A percentile compares a stretch with the other conserved stretches of the same genome.
Evolutionary conservation across 2,329 filamentous ascomycete species (phyloP).

Genomic region (Hypoxylon sp.): DNA sequence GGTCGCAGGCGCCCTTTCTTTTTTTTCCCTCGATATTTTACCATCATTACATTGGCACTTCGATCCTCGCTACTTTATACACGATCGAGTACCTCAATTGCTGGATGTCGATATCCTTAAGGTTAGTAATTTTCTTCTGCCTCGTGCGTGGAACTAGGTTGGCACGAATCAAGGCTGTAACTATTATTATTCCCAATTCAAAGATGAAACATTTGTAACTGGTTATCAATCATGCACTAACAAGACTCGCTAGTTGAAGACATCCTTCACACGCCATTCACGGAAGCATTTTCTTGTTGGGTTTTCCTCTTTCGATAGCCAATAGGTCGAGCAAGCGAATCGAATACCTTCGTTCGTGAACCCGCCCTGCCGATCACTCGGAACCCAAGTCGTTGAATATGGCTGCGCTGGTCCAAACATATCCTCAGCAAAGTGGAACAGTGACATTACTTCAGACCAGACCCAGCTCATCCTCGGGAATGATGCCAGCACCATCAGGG

Average conservation of each 20-base stretch:
- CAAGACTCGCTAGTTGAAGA: slow-evolving; percentile 4
- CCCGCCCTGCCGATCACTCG: slow-evolving; percentile 28
- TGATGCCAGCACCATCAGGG: slow-evolving; percentile 60
- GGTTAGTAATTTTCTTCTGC: slow-evolving; percentile 18
- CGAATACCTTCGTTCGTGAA: slow-evolving; percentile 31
- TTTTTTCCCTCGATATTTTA: slow-evolving; percentile 45
- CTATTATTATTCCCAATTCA: no score
- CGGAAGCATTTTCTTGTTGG: slow-evolving; percentile 4
- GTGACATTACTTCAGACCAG: slow-evolving; percentile 80
- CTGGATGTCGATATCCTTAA: slow-evolving; percentile 23
- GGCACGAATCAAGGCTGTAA: not conserved
- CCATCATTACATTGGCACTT: slow-evolving; percentile 44
- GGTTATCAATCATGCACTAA: slow-evolving; percentile 16
- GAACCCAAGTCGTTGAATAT: slow-evolving; percentile 56
- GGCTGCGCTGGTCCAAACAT: slow-evolving; percentile 86
- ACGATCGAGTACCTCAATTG: no score
- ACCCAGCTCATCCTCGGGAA: slow-evolving; percentile 69
- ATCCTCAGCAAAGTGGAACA: slow-evolving; percentile 77
- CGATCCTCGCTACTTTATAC: slow-evolving; percentile 16
- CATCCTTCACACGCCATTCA: slow-evolving; percentile 6
- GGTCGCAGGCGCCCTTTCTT: slow-evolving; percentile 67
- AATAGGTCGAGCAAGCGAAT: slow-evolving; percentile 28
- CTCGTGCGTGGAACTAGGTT: not conserved
- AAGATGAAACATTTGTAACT: no score
- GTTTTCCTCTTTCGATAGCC: slow-evolving; percentile 16